These are phyloP conservation scores for Pseudodiploospora longispora DNA, from an alignment of 2,329 filamentous ascomycete genomes.

Conservation along the genomic window DNA sequence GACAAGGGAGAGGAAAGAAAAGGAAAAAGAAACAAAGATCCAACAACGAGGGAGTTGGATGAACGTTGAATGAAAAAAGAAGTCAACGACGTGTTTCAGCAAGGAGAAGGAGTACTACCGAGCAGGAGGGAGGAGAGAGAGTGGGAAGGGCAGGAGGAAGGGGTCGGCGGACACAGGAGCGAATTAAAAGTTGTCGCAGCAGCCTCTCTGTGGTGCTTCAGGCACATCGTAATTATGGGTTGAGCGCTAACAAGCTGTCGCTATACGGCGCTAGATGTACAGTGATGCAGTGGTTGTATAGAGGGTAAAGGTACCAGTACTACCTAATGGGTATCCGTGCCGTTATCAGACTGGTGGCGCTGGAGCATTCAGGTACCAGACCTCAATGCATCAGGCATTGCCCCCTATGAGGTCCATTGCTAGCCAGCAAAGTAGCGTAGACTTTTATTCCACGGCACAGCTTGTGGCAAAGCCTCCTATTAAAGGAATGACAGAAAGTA, in stretches of 20 bases:
- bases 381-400: too few relatives aligned
- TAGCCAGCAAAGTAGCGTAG: too few relatives aligned
- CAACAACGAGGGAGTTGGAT: conserved; percentile 31
- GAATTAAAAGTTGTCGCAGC: too few relatives aligned
- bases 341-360: too few relatives aligned
- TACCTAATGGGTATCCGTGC: too few relatives aligned
- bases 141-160: conserved; percentile 5
- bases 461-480: too few relatives aligned
- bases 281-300: neutral
- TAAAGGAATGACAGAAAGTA: too few relatives aligned
- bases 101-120: neutral
- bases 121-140: conserved; percentile 11
- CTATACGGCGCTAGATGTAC: neutral
- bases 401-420: too few relatives aligned
- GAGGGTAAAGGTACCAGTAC: neutral
- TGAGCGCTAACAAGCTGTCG: neutral
- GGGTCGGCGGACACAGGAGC: neutral
- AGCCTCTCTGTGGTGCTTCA: neutral
- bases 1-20: conserved; percentile 10
- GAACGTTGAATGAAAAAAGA: conserved; percentile 17
- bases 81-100: neutral
- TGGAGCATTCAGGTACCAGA: too few relatives aligned
- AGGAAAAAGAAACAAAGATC: conserved; percentile 14
- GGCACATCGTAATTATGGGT: neutral
- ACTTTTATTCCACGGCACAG: too few relatives aligned